Evolutionary conservation across 176 grass and related monocot genomes (phyloP).

Genomic region (Aegilops bicornis): DNA sequence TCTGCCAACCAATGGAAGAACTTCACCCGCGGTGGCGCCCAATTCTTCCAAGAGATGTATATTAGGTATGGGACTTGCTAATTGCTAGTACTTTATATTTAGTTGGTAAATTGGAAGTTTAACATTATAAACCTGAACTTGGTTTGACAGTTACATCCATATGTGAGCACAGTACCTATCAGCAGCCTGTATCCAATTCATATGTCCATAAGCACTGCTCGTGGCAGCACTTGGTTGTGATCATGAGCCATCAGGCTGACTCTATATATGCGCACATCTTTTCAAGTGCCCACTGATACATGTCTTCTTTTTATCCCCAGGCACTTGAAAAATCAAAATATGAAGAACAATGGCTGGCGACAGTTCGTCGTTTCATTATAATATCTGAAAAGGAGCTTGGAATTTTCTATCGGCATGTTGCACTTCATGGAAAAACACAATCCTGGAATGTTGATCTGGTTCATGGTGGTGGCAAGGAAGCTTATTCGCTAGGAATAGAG

Average conservation of each 20-base stretch:
- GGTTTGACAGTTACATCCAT: background rate
- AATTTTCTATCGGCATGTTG: conserved; percentile 71
- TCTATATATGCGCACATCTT: background rate
- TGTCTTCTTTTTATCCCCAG: conserved; percentile 42
- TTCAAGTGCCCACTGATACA: conserved; percentile 14
- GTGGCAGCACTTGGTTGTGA: background rate
- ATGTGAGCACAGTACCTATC: background rate
- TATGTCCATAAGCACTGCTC: background rate
- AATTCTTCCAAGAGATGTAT: too few relatives aligned
- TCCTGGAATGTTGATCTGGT: conserved; percentile 44
- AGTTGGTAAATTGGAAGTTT: background rate
- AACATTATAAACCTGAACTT: background rate
- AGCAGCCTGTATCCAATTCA: background rate
- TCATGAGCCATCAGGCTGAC: background rate
- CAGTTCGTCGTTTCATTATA: conserved; percentile 61
- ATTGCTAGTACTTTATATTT: background rate
- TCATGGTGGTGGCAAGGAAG: conserved; percentile 38
- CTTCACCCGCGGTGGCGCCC: too few relatives aligned
- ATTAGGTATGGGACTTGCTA: background rate
- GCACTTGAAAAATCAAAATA: conserved; percentile 99
- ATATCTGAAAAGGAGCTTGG: conserved; percentile 78
- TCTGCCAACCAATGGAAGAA: too few relatives aligned
- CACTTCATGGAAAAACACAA: conserved; percentile 64
- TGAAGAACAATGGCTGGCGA: conserved; percentile 72
- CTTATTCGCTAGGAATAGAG: conserved; percentile 6